These are phyloP conservation scores for Pseudoturritis turrita DNA, from an alignment of 345 rosid species.

Conservation along the genomic window DNA sequence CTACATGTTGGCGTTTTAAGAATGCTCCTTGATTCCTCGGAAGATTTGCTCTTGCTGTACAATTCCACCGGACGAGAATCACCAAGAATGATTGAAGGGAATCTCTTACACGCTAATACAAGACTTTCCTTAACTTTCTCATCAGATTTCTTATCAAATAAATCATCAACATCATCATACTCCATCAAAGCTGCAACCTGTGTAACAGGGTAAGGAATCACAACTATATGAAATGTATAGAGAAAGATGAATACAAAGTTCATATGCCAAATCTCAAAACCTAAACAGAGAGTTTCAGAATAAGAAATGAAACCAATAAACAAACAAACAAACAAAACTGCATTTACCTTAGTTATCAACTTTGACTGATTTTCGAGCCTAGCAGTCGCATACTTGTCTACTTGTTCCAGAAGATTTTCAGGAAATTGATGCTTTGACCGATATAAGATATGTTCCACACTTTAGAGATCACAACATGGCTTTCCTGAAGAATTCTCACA, in stretches of 20 bases:
- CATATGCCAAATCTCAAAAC: not conserved
- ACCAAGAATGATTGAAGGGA: conserved; percentile 72
- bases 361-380: conserved; percentile 42
- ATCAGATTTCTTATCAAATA: conserved; percentile 38
- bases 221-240: not conserved
- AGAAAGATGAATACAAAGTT: no score
- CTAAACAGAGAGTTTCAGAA: no score
- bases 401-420: conserved; percentile 38
- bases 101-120: conserved; percentile 58
- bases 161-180: conserved; percentile 45
- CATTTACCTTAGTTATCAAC: conserved; percentile 45
- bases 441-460: conserved; percentile 33
- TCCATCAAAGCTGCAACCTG: conserved; percentile 60
- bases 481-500: not conserved
- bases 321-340: not conserved
- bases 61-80: conserved; percentile 53
- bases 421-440: conserved; percentile 51
- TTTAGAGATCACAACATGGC: conserved; percentile 23
- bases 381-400: conserved; percentile 26
- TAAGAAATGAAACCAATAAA: no score
- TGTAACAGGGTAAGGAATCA: not conserved
- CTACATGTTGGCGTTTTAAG: conserved; percentile 37
- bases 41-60: conserved; percentile 55
- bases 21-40: no score
- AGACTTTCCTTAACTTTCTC: conserved; percentile 42